phyloP scores from a whole-genome alignment of 2,329 filamentous ascomycete species.

The Aspergillus phoenicis region DNA sequence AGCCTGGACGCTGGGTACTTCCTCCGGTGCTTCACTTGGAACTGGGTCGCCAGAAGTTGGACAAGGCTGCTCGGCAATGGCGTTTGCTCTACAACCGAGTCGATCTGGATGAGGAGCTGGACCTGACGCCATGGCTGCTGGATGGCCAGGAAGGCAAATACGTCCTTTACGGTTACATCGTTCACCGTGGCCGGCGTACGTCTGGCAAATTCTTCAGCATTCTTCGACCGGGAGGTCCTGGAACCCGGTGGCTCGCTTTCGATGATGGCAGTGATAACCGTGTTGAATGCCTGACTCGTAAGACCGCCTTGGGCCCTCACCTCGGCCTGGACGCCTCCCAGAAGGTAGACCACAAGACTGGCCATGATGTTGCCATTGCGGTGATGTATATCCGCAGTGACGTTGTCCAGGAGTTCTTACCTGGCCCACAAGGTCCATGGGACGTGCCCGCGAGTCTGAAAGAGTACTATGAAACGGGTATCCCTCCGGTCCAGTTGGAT shows the following conservation, averaged over 20 bases:
- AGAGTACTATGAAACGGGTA: constrained; percentile 42
- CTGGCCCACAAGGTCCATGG: constrained; percentile 52
- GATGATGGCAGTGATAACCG: constrained; percentile 58
- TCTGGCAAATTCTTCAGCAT: constrained; percentile 64
- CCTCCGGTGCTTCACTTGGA: constrained; percentile 59
- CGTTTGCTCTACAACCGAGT: constrained; percentile 60
- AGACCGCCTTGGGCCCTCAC: constrained; percentile 56
- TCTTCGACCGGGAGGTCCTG: constrained; percentile 59
- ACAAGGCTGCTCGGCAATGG: constrained; percentile 58
- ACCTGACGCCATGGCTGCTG: constrained; percentile 42
- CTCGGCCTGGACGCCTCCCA: constrained; percentile 50
- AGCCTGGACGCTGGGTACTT: constrained; percentile 45
- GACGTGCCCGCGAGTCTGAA: constrained; percentile 45
- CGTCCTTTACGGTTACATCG: constrained; percentile 62
- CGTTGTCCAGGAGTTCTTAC: constrained; percentile 44
- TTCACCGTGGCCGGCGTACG: constrained; percentile 61
- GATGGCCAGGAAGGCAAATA: constrained; percentile 49
- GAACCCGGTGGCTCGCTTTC: constrained; percentile 62
- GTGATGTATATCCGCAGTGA: constrained; percentile 60
- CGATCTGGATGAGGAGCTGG: constrained; percentile 57
- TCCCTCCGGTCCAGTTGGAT: constrained; percentile 19
- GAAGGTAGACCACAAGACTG: constrained; percentile 45
- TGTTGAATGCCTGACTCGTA: constrained; percentile 59
- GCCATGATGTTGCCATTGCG: constrained; percentile 56
- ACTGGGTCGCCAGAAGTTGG: constrained; percentile 60